Evolutionary conservation across 805 yeast species (phyloP), one percentile per base, ranked within the genome.

Genomic region (Nakazawaea peltata): DNA sequence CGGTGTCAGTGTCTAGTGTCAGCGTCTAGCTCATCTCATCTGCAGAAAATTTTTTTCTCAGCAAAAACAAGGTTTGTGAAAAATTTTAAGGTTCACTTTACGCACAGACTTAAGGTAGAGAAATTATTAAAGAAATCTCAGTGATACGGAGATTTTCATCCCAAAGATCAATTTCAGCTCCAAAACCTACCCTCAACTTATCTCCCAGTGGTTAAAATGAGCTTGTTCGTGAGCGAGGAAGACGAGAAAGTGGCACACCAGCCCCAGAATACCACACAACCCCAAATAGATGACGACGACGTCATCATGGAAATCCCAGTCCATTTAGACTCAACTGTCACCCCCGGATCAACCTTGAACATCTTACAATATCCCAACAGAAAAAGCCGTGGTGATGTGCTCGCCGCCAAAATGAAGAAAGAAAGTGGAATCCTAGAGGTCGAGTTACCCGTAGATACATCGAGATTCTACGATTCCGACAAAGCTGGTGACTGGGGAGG

Each of bases 381-480:
- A 30, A 64, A 76, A 8, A 57, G 59, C 30, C 49, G 45, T 5
- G 61, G 65, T n/a, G 50, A 57, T 9, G 50, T 62, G 23, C 51
- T 67, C 41, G 57, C 57, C 13, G 63, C 77, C 0, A 56, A 80
- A 28, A 53, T 81, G 40, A 90, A 87, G 49, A 71, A 71, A 1
- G 60, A 67, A 19, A 66, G 85, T 1, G 71, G 75, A 2, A 65
- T 77, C 10, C 59, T 92, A 41, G 94, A 85, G 51, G 69, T 88
- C 25, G 84, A 81, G 41, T 61, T 83, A 5, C 94, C 95, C 11
- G 57, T 85, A 33, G 81, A 81, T 35, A 81, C 84, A 0, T 48
- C 61, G 5, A 68, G 67, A 29, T 86, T 81, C 47, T 84, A 75
- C 49, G 90, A 87, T 51, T 66, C 60, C 28, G 59, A 67, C 10